Conservation (phyloP, 2,329 filamentous ascomycete genomes). For the Colletotrichum costaricense region DNA sequence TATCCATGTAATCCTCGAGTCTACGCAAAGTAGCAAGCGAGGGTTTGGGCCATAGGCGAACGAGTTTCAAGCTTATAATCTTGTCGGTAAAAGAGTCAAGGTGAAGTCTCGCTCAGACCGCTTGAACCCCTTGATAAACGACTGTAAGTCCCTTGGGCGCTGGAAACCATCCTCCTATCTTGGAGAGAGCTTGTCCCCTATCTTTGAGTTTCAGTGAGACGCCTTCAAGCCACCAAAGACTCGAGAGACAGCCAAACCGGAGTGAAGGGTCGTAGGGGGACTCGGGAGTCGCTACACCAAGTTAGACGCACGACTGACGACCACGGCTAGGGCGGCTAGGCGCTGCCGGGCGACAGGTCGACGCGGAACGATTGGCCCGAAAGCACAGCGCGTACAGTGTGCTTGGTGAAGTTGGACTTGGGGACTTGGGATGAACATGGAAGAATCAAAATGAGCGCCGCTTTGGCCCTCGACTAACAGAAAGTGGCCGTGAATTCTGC, state of each 20-base stretch:
- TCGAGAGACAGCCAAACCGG: neutral
- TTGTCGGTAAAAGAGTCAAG: neutral
- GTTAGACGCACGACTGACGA: neutral
- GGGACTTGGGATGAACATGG: neutral
- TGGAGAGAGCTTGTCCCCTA: neutral
- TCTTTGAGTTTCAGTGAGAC: slow-evolving; percentile 29
- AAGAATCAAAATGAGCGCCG: neutral
- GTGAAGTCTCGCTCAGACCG: neutral
- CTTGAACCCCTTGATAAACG: neutral
- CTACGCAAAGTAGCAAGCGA: neutral
- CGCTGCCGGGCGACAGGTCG: neutral
- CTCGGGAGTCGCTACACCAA: neutral
- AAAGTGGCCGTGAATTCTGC: neutral
- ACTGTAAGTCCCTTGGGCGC: neutral
- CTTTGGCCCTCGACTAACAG: neutral
- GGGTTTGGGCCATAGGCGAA: neutral
- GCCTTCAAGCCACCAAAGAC: slow-evolving; percentile 25
- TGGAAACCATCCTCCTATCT: neutral
- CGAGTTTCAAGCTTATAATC: neutral
- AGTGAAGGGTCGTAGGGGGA: neutral
- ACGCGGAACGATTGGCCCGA: slow-evolving; percentile 3
- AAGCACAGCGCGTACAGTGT: neutral
- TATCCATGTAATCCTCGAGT: neutral
- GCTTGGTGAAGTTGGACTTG: neutral
- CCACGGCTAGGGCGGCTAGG: neutral